Percentiles rank a stretch among this genome's conserved stretches.
Conservation (phyloP, 768 basidiomycete species). For the Termitomyces sp. region DNA sequence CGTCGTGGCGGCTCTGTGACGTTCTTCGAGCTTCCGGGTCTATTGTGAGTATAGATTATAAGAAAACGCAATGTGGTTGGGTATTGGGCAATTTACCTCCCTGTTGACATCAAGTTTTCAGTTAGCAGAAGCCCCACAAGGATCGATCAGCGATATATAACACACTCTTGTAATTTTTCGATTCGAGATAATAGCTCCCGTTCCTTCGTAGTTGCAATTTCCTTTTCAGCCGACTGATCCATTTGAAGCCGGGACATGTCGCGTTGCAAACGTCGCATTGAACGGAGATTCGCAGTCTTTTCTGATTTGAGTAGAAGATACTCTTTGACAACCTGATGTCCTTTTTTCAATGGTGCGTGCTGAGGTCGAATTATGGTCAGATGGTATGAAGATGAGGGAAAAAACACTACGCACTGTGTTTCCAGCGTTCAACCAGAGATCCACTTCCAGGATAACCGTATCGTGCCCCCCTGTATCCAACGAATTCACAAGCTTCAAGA, state of each 20-base stretch:
- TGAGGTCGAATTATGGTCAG: constrained; percentile 6
- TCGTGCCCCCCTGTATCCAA: constrained; percentile 34
- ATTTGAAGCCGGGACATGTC: constrained; percentile 26
- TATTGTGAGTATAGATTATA: constrained; percentile 5
- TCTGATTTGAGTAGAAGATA: constrained; percentile 35
- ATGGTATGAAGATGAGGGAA: constrained; percentile 1
- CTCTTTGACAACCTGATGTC: constrained; percentile 32
- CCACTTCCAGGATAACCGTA: constrained; percentile 40
- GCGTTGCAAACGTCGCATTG: constrained; percentile 27
- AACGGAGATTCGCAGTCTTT: constrained; percentile 25
- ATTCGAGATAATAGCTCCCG: constrained; percentile 29
- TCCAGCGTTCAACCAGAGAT: constrained; percentile 47
- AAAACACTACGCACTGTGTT: constrained; percentile 32
- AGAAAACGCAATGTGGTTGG: background rate
- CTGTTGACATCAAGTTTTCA: constrained; percentile 5
- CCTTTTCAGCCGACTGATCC: constrained; percentile 26
- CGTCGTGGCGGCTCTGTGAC: constrained; percentile 26
- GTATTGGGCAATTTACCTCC: constrained; percentile 12
- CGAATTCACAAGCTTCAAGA: constrained; percentile 32
- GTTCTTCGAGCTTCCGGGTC: constrained; percentile 31
- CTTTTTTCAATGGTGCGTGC: constrained; percentile 27
- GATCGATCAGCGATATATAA: constrained; percentile 3
- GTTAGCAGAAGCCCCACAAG: background rate
- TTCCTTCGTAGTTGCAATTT: constrained; percentile 33
- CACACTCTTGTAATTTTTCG: constrained; percentile 29